Conservation (phyloP, 805 yeast species). For the Maudiozyma barnettii region DNA sequence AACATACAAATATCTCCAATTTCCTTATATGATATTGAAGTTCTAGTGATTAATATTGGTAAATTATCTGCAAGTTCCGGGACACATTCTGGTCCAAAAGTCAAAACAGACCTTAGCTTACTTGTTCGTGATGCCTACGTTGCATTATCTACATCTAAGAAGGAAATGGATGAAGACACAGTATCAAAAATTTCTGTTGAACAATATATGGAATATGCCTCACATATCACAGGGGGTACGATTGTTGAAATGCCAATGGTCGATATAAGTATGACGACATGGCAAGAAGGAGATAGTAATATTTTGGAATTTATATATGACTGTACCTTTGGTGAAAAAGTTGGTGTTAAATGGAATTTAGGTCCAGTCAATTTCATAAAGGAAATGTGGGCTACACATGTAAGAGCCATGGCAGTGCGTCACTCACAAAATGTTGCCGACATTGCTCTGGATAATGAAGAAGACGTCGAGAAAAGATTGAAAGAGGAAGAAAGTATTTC, state of each 20-base stretch:
- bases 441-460: constrained; percentile 17
- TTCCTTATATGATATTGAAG: constrained; percentile 68
- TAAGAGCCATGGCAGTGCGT: constrained; percentile 59
- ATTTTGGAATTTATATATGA: constrained; percentile 57
- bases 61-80: constrained; percentile 43
- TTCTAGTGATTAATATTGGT: constrained; percentile 51
- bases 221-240: constrained; percentile 63
- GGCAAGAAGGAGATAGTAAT: constrained; percentile 45
- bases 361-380: constrained; percentile 85
- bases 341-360: constrained; percentile 87
- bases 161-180: constrained; percentile 41
- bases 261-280: constrained; percentile 63
- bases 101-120: constrained; percentile 49
- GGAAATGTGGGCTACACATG: constrained; percentile 87
- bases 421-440: constrained; percentile 31
- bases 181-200: constrained; percentile 38
- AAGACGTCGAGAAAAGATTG: constrained; percentile 33
- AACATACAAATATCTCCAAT: constrained; percentile 72
- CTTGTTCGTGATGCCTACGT: constrained; percentile 54
- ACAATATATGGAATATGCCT: constrained; percentile 47
- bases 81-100: constrained; percentile 29
- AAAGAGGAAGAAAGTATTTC: constrained; percentile 33
- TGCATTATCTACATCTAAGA: constrained; percentile 53
- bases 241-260: constrained; percentile 75
- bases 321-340: constrained; percentile 78